Evolutionary conservation across 2,329 filamentous ascomycete genomes (phyloP).

Genomic region (Cladosporium sp.): DNA sequence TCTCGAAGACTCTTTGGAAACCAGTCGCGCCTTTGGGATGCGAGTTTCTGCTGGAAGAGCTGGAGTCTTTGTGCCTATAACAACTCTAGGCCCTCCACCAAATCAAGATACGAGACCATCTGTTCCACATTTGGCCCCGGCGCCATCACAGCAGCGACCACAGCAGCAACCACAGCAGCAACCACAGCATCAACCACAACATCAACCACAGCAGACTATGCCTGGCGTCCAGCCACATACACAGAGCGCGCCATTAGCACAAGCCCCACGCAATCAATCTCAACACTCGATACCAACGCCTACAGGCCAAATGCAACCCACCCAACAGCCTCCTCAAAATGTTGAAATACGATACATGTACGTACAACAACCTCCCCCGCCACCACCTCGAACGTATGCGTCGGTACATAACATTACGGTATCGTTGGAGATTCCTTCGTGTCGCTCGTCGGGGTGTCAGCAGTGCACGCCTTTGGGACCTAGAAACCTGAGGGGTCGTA

Average conservation of each 20-base stretch:
- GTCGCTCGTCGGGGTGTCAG: not conserved
- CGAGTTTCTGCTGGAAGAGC: too few relatives aligned
- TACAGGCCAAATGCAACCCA: not conserved
- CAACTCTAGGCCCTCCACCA: not conserved
- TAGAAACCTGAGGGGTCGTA: not conserved
- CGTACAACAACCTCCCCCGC: not conserved
- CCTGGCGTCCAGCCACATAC: not conserved
- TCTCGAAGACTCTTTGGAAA: too few relatives aligned
- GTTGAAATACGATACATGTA: not conserved
- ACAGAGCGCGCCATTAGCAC: not conserved
- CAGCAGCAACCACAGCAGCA: not conserved
- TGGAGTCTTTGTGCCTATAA: too few relatives aligned
- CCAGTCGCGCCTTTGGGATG: too few relatives aligned
- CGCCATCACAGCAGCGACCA: too few relatives aligned
- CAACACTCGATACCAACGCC: not conserved
- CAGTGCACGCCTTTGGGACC: not conserved
- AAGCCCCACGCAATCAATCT: not conserved
- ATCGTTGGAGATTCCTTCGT: constrained; percentile 5
- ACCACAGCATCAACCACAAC: not conserved
- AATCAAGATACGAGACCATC: too few relatives aligned
- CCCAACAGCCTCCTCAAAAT: not conserved
- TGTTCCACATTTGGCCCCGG: too few relatives aligned
- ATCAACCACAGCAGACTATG: not conserved
- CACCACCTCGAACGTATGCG: not conserved
- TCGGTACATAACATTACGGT: not conserved